Conservation (phyloP, 495 filamentous ascomycete species). For the Trichoderma asperelloides region DNA sequence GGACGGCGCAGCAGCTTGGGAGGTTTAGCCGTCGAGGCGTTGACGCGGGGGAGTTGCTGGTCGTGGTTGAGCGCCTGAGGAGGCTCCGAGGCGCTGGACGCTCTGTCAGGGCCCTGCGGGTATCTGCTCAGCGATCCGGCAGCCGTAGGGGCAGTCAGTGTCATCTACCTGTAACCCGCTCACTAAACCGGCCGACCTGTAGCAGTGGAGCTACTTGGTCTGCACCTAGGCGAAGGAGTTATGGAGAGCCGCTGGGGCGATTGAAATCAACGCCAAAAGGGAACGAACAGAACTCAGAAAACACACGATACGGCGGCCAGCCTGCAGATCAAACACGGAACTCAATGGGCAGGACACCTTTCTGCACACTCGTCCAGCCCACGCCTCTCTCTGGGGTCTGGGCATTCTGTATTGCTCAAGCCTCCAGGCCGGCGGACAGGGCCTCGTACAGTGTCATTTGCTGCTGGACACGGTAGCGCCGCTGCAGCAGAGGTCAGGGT, state of each 20-base stretch:
- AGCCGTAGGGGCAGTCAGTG: neutral
- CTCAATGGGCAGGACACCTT: neutral
- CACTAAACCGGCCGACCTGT: neutral
- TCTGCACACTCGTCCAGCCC: neutral
- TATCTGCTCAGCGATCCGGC: neutral
- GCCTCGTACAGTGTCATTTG: neutral
- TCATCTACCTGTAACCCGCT: too few species aligned
- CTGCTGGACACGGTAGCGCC: neutral
- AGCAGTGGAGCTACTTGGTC: neutral
- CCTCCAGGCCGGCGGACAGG: neutral
- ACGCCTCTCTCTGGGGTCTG: neutral
- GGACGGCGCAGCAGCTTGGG: neutral
- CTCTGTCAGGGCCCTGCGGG: neutral
- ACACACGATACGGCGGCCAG: neutral
- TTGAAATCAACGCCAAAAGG: neutral
- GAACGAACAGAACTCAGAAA: neutral
- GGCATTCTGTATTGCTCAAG: neutral
- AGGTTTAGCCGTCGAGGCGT: neutral
- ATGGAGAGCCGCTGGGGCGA: neutral
- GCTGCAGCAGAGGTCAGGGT: neutral
- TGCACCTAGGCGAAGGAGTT: neutral
- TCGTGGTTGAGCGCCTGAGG: neutral
- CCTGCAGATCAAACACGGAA: too few species aligned
- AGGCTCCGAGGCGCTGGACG: neutral
- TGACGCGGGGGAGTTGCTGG: neutral